A percentile compares a stretch with the other conserved stretches of the same genome.
These are phyloP conservation scores for Polyporus tsugae DNA, from an alignment of 1,284 basidiomycete species.

Conservation along the genomic window DNA sequence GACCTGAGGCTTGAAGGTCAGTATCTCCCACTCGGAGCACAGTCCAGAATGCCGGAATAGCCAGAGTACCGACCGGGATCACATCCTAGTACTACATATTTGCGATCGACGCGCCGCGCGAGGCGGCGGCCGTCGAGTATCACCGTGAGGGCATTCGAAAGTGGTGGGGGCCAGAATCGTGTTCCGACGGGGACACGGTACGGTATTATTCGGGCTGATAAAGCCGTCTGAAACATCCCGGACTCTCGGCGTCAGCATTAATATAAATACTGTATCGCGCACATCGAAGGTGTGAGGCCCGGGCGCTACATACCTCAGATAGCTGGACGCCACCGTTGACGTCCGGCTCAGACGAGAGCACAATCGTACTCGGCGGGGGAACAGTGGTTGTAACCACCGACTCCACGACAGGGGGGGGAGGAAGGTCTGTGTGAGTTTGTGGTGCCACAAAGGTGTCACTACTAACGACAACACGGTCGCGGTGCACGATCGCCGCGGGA, in stretches of 20 bases:
- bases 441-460: not conserved
- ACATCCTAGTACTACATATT: not conserved
- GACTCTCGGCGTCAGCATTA: not conserved
- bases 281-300: not conserved
- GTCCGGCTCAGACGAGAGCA: not conserved
- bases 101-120: not conserved
- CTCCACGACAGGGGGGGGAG: not conserved
- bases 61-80: too few relatives aligned
- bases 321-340: not conserved
- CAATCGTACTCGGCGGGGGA: not conserved
- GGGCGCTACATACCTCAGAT: not conserved
- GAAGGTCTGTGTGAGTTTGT: not conserved
- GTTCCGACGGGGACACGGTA: not conserved
- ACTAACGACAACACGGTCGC: not conserved
- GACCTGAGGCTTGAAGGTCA: not conserved
- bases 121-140: slow-evolving; percentile 1
- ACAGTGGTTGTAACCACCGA: not conserved
- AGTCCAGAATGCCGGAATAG: not conserved
- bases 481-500: slow-evolving; percentile 7
- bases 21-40: not conserved
- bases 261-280: too few relatives aligned
- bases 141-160: not conserved
- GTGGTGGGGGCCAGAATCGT: not conserved
- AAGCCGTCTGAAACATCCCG: not conserved
- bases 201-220: not conserved